phyloP scores from a whole-genome alignment of 2,329 filamentous ascomycete species.

The Setomelanomma holmii region DNA sequence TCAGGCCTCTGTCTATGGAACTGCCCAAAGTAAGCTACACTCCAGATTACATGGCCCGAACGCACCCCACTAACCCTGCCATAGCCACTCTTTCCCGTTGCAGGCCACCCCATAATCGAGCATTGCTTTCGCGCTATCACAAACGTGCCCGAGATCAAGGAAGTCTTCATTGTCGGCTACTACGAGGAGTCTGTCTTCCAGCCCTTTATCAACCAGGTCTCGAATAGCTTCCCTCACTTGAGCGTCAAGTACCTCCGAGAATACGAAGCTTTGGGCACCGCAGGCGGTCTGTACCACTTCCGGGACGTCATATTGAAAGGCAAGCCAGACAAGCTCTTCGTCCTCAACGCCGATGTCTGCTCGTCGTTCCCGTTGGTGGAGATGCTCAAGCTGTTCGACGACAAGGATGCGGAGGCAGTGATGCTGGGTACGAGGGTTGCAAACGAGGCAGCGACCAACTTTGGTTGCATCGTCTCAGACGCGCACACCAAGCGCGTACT shows the following conservation, averaged over 20 bases:
- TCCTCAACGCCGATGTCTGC: slow-evolving; percentile 97
- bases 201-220: slow-evolving; percentile 94
- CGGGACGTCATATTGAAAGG: slow-evolving; percentile 98
- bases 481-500: slow-evolving; percentile 92
- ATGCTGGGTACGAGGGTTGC: slow-evolving; percentile 92
- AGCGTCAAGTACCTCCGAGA: slow-evolving; percentile 95
- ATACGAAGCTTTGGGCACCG: slow-evolving; percentile 95
- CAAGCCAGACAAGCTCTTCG: slow-evolving; percentile 92
- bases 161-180: slow-evolving; percentile 98
- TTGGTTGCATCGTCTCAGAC: slow-evolving; percentile 97
- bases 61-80: slow-evolving; percentile 24
- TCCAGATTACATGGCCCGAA: slow-evolving; percentile 8
- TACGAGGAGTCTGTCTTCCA: slow-evolving; percentile 97
- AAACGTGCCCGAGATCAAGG: slow-evolving; percentile 89
- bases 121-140: slow-evolving; percentile 93
- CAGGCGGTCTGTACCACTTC: slow-evolving; percentile 98
- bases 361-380: slow-evolving; percentile 96
- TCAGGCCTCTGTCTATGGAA: slow-evolving; percentile 93
- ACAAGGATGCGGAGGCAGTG: slow-evolving; percentile 94
- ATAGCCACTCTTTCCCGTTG: slow-evolving; percentile 96
- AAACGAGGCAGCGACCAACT: slow-evolving; percentile 92
- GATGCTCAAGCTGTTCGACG: slow-evolving; percentile 93
- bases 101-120: slow-evolving; percentile 97
- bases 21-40: slow-evolving; percentile 78
- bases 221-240: slow-evolving; percentile 83